Evolutionary conservation across 116 monocot genomes (phyloP).

Genomic region (Trichopus zeylanicus): DNA sequence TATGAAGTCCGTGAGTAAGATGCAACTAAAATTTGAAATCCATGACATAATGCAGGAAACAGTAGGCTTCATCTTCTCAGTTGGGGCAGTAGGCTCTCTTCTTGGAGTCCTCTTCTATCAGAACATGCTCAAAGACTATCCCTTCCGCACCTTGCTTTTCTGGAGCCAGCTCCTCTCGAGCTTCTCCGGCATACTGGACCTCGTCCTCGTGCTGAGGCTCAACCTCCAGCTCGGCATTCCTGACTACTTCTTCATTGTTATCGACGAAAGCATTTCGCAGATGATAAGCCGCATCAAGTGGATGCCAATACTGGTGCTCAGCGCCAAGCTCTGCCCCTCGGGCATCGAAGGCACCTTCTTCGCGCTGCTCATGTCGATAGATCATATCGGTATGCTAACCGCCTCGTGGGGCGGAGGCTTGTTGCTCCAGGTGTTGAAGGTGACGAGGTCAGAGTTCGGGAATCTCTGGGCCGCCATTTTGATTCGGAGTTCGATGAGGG

Average conservation of each 20-base stretch:
- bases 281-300: conserved; percentile 56
- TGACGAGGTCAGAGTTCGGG: conserved; percentile 46
- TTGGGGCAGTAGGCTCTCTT: conserved; percentile 65
- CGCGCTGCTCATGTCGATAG: conserved; percentile 78
- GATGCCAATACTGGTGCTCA: conserved; percentile 85
- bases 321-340: conserved; percentile 61
- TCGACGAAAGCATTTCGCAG: conserved; percentile 47
- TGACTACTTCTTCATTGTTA: conserved; percentile 47
- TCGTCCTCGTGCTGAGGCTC: conserved; percentile 46
- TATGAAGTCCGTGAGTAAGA: no score
- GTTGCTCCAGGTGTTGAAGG: conserved; percentile 45
- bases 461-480: conserved; percentile 66
- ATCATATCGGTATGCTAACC: conserved; percentile 45
- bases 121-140: conserved; percentile 46
- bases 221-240: conserved; percentile 52
- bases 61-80: conserved; percentile 58
- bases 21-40: no score
- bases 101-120: conserved; percentile 77
- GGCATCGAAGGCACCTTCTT: conserved; percentile 90
- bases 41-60: conserved; percentile 31
- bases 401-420: conserved; percentile 69
- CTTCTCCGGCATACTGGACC: conserved; percentile 59
- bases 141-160: conserved; percentile 58
- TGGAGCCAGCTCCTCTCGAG: conserved; percentile 54
- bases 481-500: conserved; percentile 41